These are phyloP conservation scores for Lasiosphaeria hispida DNA, from an alignment of 495 filamentous ascomycete species.

Conservation along the genomic window DNA sequence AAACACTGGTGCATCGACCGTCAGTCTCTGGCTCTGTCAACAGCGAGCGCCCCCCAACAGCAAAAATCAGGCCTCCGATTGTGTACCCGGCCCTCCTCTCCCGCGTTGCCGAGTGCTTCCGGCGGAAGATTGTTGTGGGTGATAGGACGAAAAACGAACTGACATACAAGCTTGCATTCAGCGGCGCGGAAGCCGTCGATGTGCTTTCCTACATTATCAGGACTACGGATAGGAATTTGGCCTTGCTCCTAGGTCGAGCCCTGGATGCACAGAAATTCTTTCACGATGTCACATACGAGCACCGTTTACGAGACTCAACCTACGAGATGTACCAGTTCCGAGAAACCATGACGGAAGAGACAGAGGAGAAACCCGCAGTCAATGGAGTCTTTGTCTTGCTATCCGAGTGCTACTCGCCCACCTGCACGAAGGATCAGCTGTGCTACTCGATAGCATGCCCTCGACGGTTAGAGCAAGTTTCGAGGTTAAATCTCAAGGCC, in stretches of 20 bases:
- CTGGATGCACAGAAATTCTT: slow-evolving; percentile 99
- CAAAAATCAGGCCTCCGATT: slow-evolving; percentile 63
- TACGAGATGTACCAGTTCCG: slow-evolving; percentile 96
- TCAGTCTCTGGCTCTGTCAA: slow-evolving; percentile 47
- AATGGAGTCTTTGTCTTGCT: slow-evolving; percentile 96
- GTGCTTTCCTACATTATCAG: slow-evolving; percentile 91
- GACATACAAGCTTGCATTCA: slow-evolving; percentile 95
- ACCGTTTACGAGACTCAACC: slow-evolving; percentile 84
- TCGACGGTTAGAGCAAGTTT: slow-evolving; percentile 89
- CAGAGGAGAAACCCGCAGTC: slow-evolving; percentile 68
- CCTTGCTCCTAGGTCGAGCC: slow-evolving; percentile 86
- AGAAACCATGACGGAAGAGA: slow-evolving; percentile 86
- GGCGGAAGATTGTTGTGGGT: slow-evolving; percentile 73
- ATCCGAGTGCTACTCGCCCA: slow-evolving; percentile 97
- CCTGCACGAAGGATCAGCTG: slow-evolving; percentile 87
- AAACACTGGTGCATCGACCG: slow-evolving; percentile 43
- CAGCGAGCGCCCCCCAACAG: slow-evolving; percentile 48
- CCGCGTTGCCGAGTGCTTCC: slow-evolving; percentile 84
- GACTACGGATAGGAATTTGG: slow-evolving; percentile 93
- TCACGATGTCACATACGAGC: slow-evolving; percentile 98
- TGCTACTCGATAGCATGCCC: slow-evolving; percentile 99
- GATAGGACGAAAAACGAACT: slow-evolving; percentile 96
- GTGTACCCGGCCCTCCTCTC: slow-evolving; percentile 94
- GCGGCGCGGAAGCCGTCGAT: slow-evolving; percentile 92
- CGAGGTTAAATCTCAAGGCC: slow-evolving; percentile 85